Conservation (phyloP, 805 yeast species). For the Pichia rugopelliculosa region DNA sequence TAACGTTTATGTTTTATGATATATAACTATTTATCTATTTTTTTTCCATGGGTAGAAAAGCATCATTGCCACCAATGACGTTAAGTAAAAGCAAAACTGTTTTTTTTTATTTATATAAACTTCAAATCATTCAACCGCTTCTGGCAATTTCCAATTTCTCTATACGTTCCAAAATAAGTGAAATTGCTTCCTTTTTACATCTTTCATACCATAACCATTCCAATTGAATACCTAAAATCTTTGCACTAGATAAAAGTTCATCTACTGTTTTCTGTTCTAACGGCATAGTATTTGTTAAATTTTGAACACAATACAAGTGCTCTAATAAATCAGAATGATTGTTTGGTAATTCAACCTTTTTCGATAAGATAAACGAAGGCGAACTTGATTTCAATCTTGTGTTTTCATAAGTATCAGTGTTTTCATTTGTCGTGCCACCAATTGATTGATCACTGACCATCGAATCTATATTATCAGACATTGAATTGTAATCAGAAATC, state of each 20-base stretch:
- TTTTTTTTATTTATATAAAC: no score
- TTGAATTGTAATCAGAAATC: background rate
- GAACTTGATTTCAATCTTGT: background rate
- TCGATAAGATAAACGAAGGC: background rate
- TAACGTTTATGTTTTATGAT: background rate
- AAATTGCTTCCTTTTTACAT: slow-evolving; percentile 29
- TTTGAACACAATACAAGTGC: slow-evolving; percentile 29
- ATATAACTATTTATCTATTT: background rate
- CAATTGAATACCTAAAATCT: slow-evolving; percentile 41
- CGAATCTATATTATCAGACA: background rate
- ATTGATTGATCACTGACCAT: background rate
- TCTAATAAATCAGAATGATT: slow-evolving; percentile 29
- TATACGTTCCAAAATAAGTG: slow-evolving; percentile 10
- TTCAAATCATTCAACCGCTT: background rate
- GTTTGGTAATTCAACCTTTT: background rate
- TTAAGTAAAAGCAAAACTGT: background rate
- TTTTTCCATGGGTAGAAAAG: no score
- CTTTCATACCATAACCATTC: slow-evolving; percentile 54
- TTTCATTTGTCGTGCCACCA: background rate
- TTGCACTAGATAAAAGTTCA: slow-evolving; percentile 35
- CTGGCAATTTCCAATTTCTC: background rate
- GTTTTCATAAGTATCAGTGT: background rate
- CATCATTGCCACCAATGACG: slow-evolving; percentile 4
- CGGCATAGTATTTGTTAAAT: slow-evolving; percentile 46
- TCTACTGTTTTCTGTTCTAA: slow-evolving; percentile 47